phyloP scores from a whole-genome alignment of 768 basidiomycete genomes.

The Lactifluus subvellereus region DNA sequence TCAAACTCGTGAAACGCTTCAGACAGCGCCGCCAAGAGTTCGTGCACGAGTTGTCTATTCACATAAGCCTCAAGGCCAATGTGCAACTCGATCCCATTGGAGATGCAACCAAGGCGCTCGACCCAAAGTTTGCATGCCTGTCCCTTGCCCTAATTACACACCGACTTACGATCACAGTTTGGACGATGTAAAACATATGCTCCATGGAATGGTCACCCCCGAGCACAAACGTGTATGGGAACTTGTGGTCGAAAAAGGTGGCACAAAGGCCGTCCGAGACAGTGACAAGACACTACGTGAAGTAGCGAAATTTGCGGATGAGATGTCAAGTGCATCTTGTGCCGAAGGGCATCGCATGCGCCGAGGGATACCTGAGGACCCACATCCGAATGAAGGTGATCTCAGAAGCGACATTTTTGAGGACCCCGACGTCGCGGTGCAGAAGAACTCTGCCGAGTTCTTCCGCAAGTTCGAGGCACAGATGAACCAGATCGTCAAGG shows the following conservation, averaged over 20 bases:
- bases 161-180: constrained; percentile 14
- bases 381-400: neutral
- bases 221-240: constrained; percentile 19
- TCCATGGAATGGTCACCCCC: constrained; percentile 17
- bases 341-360: neutral
- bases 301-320: constrained; percentile 22
- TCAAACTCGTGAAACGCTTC: constrained; percentile 27
- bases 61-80: constrained; percentile 24
- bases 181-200: constrained; percentile 17
- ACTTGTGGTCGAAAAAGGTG: constrained; percentile 26
- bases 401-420: constrained; percentile 25
- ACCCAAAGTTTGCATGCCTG: constrained; percentile 19
- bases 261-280: constrained; percentile 21
- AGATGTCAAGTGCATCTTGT: neutral
- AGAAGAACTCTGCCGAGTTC: constrained; percentile 24
- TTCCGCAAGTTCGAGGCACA: constrained; percentile 26
- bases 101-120: constrained; percentile 13
- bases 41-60: constrained; percentile 29
- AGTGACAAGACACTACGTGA: constrained; percentile 22
- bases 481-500: constrained; percentile 19
- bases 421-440: constrained; percentile 23
- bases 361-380: neutral
- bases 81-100: constrained; percentile 17
- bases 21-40: constrained; percentile 27
- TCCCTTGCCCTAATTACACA: neutral